Base-by-base conservation (phyloP, 495 filamentous ascomycete genomes). In the Aspergillus diversus region DNA sequence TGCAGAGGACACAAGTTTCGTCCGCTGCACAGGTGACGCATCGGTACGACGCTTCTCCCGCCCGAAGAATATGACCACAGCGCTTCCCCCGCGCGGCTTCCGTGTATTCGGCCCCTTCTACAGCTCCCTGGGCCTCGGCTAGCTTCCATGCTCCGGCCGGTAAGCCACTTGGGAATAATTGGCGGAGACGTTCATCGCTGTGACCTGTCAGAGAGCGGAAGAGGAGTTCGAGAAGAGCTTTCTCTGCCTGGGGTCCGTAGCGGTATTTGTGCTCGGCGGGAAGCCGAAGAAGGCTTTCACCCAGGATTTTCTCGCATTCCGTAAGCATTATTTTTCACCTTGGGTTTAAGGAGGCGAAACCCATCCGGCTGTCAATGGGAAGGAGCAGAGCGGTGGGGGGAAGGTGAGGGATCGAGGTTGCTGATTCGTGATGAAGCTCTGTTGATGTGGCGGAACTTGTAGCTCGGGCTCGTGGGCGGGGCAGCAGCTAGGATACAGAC, bases 11-110 rank as follows among this genome's bases (percentile, higher is more conserved):
- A 66, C 90, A 93, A 0, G 92, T 95, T 66, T 94, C 91, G 70
- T 96, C 92, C 51, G 87, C 82, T 37, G 90, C 91, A 71, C 95
- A 99, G 16, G 94, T 97, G 72, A 91, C 89, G 81, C 95, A 99
- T 54, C 89, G 85, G 69, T 97, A 99, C 42, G 92, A 92, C 46
- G 93, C 92, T 77, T 99, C 95, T 3, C 93, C 95, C 33, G 81
- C 81, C 73, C 91, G 90, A 81, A 98, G 96, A 63, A 99, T 98
- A 79, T 99, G 95, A 7, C 95, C 95, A 71, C 95, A 99, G n/a
- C 91, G 87, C 73, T 94, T 96, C 54, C 95, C 95, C 67, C 93
- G 86, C 49, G 96, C 95, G 34, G 89, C 90, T 64, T 92, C 91
- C 54, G 91, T 96, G 74, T 98, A 99, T 73, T 99, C 95, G 5